Evolutionary conservation across 495 filamentous ascomycete genomes (phyloP).

Genomic region (Tetracladium marchalianum): DNA sequence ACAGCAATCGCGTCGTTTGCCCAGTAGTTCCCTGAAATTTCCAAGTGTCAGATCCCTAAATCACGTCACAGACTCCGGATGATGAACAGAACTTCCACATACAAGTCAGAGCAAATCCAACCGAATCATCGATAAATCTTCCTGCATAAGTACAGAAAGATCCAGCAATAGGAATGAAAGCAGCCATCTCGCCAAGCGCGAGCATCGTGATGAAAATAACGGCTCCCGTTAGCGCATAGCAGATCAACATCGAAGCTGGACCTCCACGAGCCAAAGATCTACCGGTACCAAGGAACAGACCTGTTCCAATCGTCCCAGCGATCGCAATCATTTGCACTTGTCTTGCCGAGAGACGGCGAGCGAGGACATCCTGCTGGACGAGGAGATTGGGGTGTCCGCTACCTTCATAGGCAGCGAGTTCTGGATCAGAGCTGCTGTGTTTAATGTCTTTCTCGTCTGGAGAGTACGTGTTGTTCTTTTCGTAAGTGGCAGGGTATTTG

Average conservation of each 20-base stretch:
- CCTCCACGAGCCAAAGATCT: constrained; percentile 52
- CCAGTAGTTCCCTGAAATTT: constrained; percentile 42
- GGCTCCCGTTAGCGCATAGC: constrained; percentile 38
- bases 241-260: constrained; percentile 55
- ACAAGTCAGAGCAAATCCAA: constrained; percentile 58
- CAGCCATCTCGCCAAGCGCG: constrained; percentile 58
- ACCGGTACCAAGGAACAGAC: constrained; percentile 57
- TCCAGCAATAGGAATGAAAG: constrained; percentile 63
- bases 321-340: constrained; percentile 57
- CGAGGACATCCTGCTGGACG: constrained; percentile 7
- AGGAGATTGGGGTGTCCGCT: constrained; percentile 5
- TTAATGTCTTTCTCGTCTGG: too few species aligned
- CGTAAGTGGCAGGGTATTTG: too few species aligned
- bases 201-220: constrained; percentile 41
- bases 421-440: too few species aligned
- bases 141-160: constrained; percentile 67
- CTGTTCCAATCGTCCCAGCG: constrained; percentile 56
- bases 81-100: too few species aligned
- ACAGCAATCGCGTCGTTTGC: constrained; percentile 49
- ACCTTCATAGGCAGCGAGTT: neutral
- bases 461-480: too few species aligned
- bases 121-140: constrained; percentile 58
- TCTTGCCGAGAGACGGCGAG: constrained; percentile 24
- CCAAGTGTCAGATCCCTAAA: constrained; percentile 47
- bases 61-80: too few species aligned